phyloP scores from a whole-genome alignment of 2,329 filamentous ascomycete species.

The Apiospora aurea region DNA sequence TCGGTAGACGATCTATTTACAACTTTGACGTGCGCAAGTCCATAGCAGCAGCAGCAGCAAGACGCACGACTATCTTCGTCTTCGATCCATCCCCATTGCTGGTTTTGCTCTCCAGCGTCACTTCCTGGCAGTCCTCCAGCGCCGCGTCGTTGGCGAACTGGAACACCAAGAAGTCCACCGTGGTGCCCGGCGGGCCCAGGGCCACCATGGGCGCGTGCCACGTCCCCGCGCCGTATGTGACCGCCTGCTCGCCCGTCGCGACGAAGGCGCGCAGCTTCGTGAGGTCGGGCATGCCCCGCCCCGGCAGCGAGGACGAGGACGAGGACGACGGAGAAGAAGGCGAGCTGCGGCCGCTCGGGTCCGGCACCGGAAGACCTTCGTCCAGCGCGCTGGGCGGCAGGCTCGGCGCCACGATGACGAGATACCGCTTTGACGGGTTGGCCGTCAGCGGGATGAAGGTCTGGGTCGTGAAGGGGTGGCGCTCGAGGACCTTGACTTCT shows the following conservation, averaged over 20 bases:
- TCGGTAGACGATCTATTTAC: not conserved
- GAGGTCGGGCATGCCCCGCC: conserved; percentile 76
- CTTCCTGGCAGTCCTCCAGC: conserved; percentile 88
- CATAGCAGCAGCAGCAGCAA: conserved; percentile 24
- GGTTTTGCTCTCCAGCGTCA: conserved; percentile 47
- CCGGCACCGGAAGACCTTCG: conserved; percentile 49
- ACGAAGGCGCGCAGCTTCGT: conserved; percentile 76
- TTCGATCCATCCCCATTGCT: conserved; percentile 37
- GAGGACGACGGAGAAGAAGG: not conserved
- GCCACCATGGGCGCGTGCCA: conserved; percentile 98
- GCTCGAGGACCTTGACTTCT: conserved; percentile 77
- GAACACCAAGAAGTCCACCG: conserved; percentile 86
- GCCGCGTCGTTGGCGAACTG: conserved; percentile 87
- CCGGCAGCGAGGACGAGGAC: conserved; percentile 53
- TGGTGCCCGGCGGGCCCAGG: conserved; percentile 63
- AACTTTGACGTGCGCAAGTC: not conserved
- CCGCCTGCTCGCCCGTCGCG: conserved; percentile 78
- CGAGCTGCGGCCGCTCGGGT: conserved; percentile 38
- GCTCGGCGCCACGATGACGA: conserved; percentile 89
- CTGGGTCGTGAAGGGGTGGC: conserved; percentile 93
- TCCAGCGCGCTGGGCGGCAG: conserved; percentile 54
- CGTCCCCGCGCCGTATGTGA: conserved; percentile 90
- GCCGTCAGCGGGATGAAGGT: conserved; percentile 82
- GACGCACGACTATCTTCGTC: conserved; percentile 38
- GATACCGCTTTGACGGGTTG: conserved; percentile 62